Base-by-base conservation (phyloP, 805 yeast species). In the Wickerhamiella australiensis region DNA sequence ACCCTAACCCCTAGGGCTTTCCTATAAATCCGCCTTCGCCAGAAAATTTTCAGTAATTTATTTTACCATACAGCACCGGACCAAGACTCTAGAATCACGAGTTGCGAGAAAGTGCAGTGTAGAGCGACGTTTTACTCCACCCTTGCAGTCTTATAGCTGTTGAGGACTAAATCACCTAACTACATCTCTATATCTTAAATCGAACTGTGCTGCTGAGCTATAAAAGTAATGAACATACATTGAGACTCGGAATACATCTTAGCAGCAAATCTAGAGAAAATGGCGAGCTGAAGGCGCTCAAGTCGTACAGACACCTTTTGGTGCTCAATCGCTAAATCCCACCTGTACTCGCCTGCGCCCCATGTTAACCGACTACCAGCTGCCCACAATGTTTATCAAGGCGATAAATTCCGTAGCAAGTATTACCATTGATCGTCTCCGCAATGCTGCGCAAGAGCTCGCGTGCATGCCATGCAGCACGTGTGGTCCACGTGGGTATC, bases 121-220 rank as follows among this genome's bases (percentile, higher is more conserved):
- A 51, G 51, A 51, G 13, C 13, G 46, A 51, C 20, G 52, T 43
- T 49, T 51, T 44, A 43, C 54, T 51, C 54, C 54, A 51, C 54
- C 54, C 54, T 51, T 51, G 46, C 41, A 29, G 46, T 38, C 31
- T 35, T 18, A 18, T 51, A 27, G 45, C 47, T 38, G 43, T 22
- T 46, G 51, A 49, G 54, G 54, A 51, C 54, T 51, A 51, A 51
- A 51, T 51, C 54, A 51, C 51, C 50, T 48, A 50, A 46, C 52
- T 33, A 51, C 47, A 51, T 51, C 33, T 36, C 13, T 35, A 21
- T 35, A 43, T 5, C 9, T 2, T 5, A 26, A 9, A 23, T 33
- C 6, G 27, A 6, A 25, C 9, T 6, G 9, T 25, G 9, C 27
- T 6, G 27, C 27, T 25, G 9, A 25, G 27, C 27, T 9, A 6